A percentile compares a stretch with the other conserved stretches of the same genome.
Evolutionary conservation across 495 filamentous ascomycete genomes (phyloP).

Genomic region (Talaromyces thailandensis): DNA sequence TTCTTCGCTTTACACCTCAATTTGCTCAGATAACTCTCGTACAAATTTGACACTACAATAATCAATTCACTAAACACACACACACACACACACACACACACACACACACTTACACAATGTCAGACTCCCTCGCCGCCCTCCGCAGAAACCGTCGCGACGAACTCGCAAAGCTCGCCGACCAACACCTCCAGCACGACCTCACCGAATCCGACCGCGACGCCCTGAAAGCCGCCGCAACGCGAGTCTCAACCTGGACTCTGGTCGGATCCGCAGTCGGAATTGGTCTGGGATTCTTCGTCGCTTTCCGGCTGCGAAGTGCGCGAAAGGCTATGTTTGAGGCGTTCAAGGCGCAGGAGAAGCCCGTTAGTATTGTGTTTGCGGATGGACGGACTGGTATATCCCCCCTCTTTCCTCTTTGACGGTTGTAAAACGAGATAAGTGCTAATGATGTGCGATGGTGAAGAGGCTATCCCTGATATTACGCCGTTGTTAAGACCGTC

Average conservation of each 20-base stretch:
- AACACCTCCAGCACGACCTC: conserved; percentile 57
- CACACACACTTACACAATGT: too few species aligned
- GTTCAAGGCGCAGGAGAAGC: conserved; percentile 49
- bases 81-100: too few species aligned
- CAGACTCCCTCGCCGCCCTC: conserved; percentile 47
- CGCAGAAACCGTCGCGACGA: conserved; percentile 44
- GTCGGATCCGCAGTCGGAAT: conserved; percentile 53
- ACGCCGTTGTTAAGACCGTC: conserved; percentile 48
- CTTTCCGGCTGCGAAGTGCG: conserved; percentile 44
- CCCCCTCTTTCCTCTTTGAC: not conserved
- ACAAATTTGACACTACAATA: not conserved
- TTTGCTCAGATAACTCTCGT: not conserved
- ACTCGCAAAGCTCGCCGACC: conserved; percentile 48
- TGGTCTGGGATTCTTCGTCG: conserved; percentile 47
- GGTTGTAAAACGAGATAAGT: not conserved
- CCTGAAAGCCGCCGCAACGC: conserved; percentile 43
- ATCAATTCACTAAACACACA: too few species aligned
- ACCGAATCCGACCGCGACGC: conserved; percentile 47
- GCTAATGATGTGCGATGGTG: not conserved
- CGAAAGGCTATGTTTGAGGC: conserved; percentile 49
- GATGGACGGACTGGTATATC: conserved; percentile 47
- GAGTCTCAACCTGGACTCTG: conserved; percentile 40
- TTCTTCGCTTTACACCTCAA: not conserved
- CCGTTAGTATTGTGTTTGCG: conserved; percentile 52
- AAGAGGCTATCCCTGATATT: conserved; percentile 55